phyloP scores from a whole-genome alignment of 2,329 filamentous ascomycete species.

The Nemania diffusa region DNA sequence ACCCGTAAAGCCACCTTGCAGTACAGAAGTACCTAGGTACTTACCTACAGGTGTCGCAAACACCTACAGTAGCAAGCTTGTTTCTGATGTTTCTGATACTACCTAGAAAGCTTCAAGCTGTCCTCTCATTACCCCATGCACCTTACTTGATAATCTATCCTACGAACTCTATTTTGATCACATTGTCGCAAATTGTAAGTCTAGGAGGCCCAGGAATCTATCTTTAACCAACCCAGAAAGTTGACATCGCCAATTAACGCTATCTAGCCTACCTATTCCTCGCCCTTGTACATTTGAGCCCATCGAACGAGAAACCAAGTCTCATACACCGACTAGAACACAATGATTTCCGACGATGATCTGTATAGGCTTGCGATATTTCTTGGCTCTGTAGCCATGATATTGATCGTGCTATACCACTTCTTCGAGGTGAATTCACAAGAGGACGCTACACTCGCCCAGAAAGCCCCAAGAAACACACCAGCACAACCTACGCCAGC shows the following conservation, averaged over 20 bases:
- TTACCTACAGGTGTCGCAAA: neutral
- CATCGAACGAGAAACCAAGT: slow-evolving; percentile 26
- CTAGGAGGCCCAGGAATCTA: neutral
- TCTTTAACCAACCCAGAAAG: neutral
- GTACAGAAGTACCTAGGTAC: neutral
- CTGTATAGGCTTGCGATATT: slow-evolving; percentile 94
- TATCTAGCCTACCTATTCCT: slow-evolving; percentile 16
- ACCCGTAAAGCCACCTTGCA: slow-evolving; percentile 19
- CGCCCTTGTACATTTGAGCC: slow-evolving; percentile 31
- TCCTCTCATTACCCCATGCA: slow-evolving; percentile 37
- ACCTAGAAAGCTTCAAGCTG: slow-evolving; percentile 49
- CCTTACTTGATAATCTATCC: slow-evolving; percentile 21
- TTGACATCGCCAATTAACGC: slow-evolving; percentile 8
- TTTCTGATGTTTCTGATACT: neutral
- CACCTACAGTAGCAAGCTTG: neutral
- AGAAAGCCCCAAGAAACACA: slow-evolving; percentile 47
- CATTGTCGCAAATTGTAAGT: slow-evolving; percentile 25
- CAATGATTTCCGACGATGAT: slow-evolving; percentile 93
- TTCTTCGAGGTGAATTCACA: slow-evolving; percentile 94
- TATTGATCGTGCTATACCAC: slow-evolving; percentile 94
- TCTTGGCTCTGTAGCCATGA: slow-evolving; percentile 87
- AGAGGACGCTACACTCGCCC: slow-evolving; percentile 43
- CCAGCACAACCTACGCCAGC: slow-evolving; percentile 42
- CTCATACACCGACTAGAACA: slow-evolving; percentile 51
- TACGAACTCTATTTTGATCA: slow-evolving; percentile 27